phyloP scores from a whole-genome alignment of 495 filamentous ascomycete species.

The Tuber melanosporum region DNA sequence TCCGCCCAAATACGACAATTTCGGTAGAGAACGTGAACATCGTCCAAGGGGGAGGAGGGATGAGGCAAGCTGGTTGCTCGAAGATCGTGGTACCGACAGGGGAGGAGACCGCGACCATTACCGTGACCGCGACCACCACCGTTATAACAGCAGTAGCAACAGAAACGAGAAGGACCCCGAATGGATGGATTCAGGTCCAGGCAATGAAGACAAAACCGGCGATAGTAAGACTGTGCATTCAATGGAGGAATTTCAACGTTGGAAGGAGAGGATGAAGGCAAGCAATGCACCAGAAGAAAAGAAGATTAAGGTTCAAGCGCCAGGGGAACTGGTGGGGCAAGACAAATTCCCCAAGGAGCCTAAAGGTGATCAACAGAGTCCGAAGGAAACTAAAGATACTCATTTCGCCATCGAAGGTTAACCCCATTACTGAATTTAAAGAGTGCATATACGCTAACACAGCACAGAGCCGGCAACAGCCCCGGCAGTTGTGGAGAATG shows the following conservation, averaged over 20 bases:
- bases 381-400: background rate
- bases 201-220: constrained; percentile 59
- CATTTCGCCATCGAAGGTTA: background rate
- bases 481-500: constrained; percentile 54
- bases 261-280: constrained; percentile 88
- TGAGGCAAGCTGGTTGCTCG: constrained; percentile 45
- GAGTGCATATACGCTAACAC: background rate
- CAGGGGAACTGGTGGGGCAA: constrained; percentile 20
- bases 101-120: constrained; percentile 52
- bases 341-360: constrained; percentile 17
- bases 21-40: constrained; percentile 52
- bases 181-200: constrained; percentile 68
- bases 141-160: constrained; percentile 36
- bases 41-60: constrained; percentile 44
- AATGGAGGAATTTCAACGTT: constrained; percentile 82
- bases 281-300: constrained; percentile 44
- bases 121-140: constrained; percentile 40
- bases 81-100: constrained; percentile 55
- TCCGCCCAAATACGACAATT: constrained; percentile 52
- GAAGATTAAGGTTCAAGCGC: constrained; percentile 50
- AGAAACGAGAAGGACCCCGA: constrained; percentile 73
- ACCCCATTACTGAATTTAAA: background rate
- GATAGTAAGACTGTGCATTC: constrained; percentile 56
- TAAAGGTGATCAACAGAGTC: constrained; percentile 9
- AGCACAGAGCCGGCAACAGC: constrained; percentile 27